Evolutionary conservation across 495 filamentous ascomycete genomes (phyloP).

Genomic region (Podospora comata): DNA sequence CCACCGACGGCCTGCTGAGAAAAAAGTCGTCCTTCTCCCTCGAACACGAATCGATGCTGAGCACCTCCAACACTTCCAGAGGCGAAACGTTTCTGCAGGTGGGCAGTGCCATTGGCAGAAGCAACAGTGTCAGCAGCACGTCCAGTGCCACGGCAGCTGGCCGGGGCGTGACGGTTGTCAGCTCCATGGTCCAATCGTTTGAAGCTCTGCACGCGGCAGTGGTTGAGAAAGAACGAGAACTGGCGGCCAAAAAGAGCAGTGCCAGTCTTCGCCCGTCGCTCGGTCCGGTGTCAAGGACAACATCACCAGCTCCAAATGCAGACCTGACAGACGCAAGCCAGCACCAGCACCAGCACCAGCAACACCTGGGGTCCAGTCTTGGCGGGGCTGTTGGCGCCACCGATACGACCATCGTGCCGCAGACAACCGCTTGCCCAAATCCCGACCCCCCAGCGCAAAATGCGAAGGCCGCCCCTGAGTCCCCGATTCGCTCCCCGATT

Average conservation of each 20-base stretch:
- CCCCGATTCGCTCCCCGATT: constrained; percentile 1
- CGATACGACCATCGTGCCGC: constrained; percentile 13
- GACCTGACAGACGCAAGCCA: background rate
- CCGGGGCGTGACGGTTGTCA: constrained; percentile 26
- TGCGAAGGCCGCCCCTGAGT: background rate
- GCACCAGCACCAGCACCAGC: background rate
- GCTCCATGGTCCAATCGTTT: constrained; percentile 35
- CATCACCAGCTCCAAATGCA: constrained; percentile 11
- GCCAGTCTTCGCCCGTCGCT: constrained; percentile 12
- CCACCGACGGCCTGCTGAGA: constrained; percentile 1
- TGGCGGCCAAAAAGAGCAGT: constrained; percentile 23
- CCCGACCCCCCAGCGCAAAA: constrained; percentile 5
- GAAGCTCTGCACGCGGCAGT: constrained; percentile 29
- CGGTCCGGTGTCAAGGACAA: constrained; percentile 24
- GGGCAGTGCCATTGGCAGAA: constrained; percentile 25
- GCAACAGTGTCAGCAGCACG: constrained; percentile 31
- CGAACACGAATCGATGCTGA: constrained; percentile 14
- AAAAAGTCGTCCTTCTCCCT: constrained; percentile 5
- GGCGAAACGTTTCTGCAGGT: constrained; percentile 19
- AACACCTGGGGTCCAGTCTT: constrained; percentile 7
- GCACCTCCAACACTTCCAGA: constrained; percentile 9
- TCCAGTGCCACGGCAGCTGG: constrained; percentile 18
- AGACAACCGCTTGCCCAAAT: constrained; percentile 15
- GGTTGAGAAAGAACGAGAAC: constrained; percentile 26
- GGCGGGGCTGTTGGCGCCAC: constrained; percentile 9